Percentiles rank a stretch among this genome's conserved stretches.
These are phyloP conservation scores for Macrocybe sp. DNA, from an alignment of 1,284 basidiomycete species.

Conservation along the genomic window DNA sequence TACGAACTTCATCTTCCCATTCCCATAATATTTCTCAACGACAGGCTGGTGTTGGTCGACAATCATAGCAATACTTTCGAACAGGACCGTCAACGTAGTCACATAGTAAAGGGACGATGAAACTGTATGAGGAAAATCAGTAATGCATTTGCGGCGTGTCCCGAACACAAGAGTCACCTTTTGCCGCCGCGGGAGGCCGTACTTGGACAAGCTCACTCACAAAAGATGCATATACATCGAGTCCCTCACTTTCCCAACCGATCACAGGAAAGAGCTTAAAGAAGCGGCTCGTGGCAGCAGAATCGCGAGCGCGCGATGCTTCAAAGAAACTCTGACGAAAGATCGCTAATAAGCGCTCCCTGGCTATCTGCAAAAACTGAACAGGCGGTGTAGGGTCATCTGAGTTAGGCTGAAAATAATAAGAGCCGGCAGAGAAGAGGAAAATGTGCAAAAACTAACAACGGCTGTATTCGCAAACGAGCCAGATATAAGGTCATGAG, in stretches of 20 bases:
- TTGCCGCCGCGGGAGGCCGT: constrained; percentile 70
- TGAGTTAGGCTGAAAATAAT: constrained; percentile 71
- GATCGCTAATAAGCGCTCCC: constrained; percentile 71
- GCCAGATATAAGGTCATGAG: constrained; percentile 73
- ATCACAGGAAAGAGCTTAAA: constrained; percentile 97
- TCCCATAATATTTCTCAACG: constrained; percentile 96
- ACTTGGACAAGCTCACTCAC: constrained; percentile 87
- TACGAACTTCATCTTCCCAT: constrained; percentile 81
- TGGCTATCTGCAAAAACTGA: constrained; percentile 75
- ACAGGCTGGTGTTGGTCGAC: constrained; percentile 97
- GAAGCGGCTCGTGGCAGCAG: constrained; percentile 86
- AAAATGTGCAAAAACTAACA: constrained; percentile 39
- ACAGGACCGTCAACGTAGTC: constrained; percentile 81
- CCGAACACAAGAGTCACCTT: constrained; percentile 49
- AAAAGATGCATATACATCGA: constrained; percentile 92
- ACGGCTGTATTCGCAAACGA: constrained; percentile 86
- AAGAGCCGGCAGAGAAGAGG: background rate
- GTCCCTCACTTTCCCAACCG: constrained; percentile 86
- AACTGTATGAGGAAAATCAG: constrained; percentile 38
- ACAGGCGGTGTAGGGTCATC: constrained; percentile 83
- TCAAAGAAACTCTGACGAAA: constrained; percentile 79
- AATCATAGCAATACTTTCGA: constrained; percentile 94
- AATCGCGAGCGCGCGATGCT: constrained; percentile 76
- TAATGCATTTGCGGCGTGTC: background rate
- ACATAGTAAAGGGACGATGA: constrained; percentile 90